These are phyloP conservation scores for Jamesozyma gamospora DNA, from an alignment of 805 yeast genomes.

Conservation along the genomic window DNA sequence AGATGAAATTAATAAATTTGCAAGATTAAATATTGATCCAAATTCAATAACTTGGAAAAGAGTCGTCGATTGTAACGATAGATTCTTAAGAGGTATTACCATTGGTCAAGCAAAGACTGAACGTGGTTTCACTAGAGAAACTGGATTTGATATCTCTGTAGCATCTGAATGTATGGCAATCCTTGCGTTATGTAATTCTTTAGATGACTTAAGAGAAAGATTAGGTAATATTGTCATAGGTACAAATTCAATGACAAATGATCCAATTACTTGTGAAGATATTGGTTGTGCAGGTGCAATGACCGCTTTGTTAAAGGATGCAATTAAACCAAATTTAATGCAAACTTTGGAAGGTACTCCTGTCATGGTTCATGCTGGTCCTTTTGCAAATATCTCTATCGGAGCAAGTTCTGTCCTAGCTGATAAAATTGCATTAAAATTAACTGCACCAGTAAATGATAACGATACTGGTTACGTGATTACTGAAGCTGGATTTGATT, in stretches of 20 bases:
- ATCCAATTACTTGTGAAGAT: constrained; percentile 73
- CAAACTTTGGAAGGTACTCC: constrained; percentile 86
- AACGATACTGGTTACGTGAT: constrained; percentile 60
- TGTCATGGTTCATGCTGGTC: constrained; percentile 81
- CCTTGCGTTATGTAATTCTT: constrained; percentile 60
- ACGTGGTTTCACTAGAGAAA: constrained; percentile 57
- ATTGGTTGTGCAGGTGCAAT: constrained; percentile 81
- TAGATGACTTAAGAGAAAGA: constrained; percentile 63
- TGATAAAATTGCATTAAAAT: constrained; percentile 70
- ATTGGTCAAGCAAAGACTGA: constrained; percentile 78
- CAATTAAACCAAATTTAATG: constrained; percentile 78
- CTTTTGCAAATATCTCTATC: constrained; percentile 78
- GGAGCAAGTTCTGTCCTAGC: constrained; percentile 81
- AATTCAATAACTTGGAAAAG: constrained; percentile 73
- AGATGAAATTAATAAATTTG: constrained; percentile 57
- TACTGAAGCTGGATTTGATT: constrained; percentile 84
- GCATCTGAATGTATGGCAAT: constrained; percentile 86
- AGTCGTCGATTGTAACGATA: constrained; percentile 77
- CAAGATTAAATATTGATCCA: constrained; percentile 66
- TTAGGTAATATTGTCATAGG: constrained; percentile 71
- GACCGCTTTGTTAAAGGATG: constrained; percentile 72
- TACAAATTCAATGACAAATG: constrained; percentile 48
- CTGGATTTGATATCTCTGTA: constrained; percentile 78
- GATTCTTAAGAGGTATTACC: constrained; percentile 69
- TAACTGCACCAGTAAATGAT: constrained; percentile 51